These are phyloP conservation scores for Flaveria robusta DNA, from an alignment of 129 eudicot species.

Conservation along the genomic window DNA sequence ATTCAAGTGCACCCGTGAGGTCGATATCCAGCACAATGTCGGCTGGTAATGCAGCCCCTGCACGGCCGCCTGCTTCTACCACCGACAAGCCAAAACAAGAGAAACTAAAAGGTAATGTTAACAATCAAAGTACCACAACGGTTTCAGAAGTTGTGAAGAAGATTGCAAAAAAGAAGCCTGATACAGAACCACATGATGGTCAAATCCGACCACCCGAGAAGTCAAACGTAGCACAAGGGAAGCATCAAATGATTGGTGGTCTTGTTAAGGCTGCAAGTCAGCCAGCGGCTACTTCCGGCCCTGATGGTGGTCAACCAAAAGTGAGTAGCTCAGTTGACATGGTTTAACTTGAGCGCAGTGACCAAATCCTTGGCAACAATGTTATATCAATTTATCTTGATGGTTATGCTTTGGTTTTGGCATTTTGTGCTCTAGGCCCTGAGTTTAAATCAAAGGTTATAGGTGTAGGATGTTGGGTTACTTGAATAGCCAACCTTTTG, in stretches of 20 bases:
- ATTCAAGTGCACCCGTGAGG: slow-evolving; percentile 32
- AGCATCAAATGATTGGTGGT: slow-evolving; percentile 36
- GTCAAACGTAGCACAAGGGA: slow-evolving; percentile 41
- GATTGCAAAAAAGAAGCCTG: slow-evolving; percentile 66
- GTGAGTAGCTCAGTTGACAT: slow-evolving; percentile 28
- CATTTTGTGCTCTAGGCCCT: slow-evolving; percentile 12
- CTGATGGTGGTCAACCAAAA: slow-evolving; percentile 20
- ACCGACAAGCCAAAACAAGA: slow-evolving; percentile 66
- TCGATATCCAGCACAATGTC: slow-evolving; percentile 34
- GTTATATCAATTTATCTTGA: slow-evolving; percentile 11
- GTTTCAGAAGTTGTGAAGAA: slow-evolving; percentile 49
- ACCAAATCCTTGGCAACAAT: slow-evolving; percentile 32
- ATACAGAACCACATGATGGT: slow-evolving; percentile 40
- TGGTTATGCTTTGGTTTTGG: slow-evolving; percentile 30
- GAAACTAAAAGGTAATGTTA: slow-evolving; percentile 47
- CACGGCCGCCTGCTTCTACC: slow-evolving; percentile 29
- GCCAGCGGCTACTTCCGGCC: slow-evolving; percentile 12
- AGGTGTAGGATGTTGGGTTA: slow-evolving; percentile 32
- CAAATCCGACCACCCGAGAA: slow-evolving; percentile 47
- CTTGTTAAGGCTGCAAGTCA: slow-evolving; percentile 33
- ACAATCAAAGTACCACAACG: slow-evolving; percentile 33
- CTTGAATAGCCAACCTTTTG: slow-evolving; percentile 17
- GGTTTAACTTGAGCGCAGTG: slow-evolving; percentile 19
- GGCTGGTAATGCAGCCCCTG: slow-evolving; percentile 27
- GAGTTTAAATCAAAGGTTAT: slow-evolving; percentile 30